Conservation (phyloP, 2,329 filamentous ascomycete species). For the Xylariales sp. region DNA sequence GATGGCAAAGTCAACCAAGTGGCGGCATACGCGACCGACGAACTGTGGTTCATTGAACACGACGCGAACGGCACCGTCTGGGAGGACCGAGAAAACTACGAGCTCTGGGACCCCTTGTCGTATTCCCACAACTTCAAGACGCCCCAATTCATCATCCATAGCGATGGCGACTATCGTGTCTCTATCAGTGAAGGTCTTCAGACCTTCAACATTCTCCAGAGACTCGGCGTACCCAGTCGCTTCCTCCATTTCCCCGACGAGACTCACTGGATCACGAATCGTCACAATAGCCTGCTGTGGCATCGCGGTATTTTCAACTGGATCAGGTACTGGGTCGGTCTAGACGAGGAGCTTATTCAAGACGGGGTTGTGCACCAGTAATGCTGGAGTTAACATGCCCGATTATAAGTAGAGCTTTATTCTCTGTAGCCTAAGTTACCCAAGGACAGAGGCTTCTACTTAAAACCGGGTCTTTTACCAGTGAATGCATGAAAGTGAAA, state of each 20-base stretch:
- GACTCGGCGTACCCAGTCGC: slow-evolving; percentile 33
- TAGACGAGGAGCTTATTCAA: slow-evolving; percentile 32
- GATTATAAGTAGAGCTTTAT: background rate
- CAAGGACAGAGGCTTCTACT: background rate
- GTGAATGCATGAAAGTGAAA: too few species aligned
- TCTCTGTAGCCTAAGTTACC: background rate
- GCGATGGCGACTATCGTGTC: slow-evolving; percentile 34
- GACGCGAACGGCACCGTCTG: slow-evolving; percentile 34
- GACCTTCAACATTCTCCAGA: slow-evolving; percentile 34
- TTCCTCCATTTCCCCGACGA: slow-evolving; percentile 37
- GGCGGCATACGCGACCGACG: slow-evolving; percentile 30
- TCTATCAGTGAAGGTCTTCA: slow-evolving; percentile 30
- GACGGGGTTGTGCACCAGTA: slow-evolving; percentile 31
- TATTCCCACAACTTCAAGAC: slow-evolving; percentile 31
- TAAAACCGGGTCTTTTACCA: background rate
- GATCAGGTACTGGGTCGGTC: slow-evolving; percentile 34
- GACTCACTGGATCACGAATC: slow-evolving; percentile 29
- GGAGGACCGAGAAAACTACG: slow-evolving; percentile 31
- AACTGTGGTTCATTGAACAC: slow-evolving; percentile 36
- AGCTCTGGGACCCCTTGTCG: slow-evolving; percentile 31
- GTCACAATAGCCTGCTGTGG: slow-evolving; percentile 32
- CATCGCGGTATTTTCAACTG: slow-evolving; percentile 35
- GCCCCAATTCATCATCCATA: slow-evolving; percentile 34
- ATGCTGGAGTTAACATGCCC: background rate
- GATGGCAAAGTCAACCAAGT: slow-evolving; percentile 32